Evolutionary conservation across 176 grass and related monocot species (phyloP).

Genomic region (Luzula sylvatica): DNA sequence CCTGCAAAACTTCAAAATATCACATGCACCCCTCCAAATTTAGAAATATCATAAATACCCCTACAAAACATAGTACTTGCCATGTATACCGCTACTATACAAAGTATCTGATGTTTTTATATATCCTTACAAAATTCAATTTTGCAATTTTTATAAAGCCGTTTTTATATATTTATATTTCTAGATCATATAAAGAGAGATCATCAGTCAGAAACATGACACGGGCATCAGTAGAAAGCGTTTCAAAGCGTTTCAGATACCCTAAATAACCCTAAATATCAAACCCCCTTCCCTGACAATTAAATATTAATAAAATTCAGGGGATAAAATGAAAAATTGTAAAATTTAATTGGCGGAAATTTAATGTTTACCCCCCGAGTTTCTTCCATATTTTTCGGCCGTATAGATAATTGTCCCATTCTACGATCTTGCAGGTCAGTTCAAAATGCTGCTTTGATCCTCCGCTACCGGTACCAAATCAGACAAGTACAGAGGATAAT

Average conservation of each 20-base stretch:
- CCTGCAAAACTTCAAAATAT: no score
- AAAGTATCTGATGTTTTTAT: no score
- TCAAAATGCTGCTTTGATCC: slow-evolving; percentile 97
- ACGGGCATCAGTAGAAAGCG: slow-evolving; percentile 76
- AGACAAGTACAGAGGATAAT: slow-evolving; percentile 97
- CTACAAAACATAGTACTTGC: no score
- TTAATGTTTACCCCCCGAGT: slow-evolving; percentile 60
- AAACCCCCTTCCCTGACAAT: slow-evolving; percentile 70
- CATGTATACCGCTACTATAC: no score
- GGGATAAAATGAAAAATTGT: slow-evolving; percentile 8
- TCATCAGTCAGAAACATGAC: slow-evolving; percentile 94
- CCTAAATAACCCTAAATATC: slow-evolving; percentile 91
- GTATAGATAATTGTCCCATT: slow-evolving; percentile 79
- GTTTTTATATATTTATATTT: no score
- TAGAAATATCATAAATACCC: no score
- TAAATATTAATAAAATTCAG: slow-evolving; percentile 22
- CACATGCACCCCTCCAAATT: no score
- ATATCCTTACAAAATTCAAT: not conserved
- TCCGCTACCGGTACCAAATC: slow-evolving; percentile 99
- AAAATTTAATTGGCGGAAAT: slow-evolving; percentile 7
- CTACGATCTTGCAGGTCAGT: slow-evolving; percentile 90
- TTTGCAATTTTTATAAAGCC: no score
- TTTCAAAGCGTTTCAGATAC: slow-evolving; percentile 93
- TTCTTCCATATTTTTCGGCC: slow-evolving; percentile 97
- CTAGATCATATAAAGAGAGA: slow-evolving; percentile 29